A percentile compares a stretch with the other conserved stretches of the same genome.
phyloP scores from a whole-genome alignment of 192 early-diverging fungal genomes.

The Coemansia sp. region DNA sequence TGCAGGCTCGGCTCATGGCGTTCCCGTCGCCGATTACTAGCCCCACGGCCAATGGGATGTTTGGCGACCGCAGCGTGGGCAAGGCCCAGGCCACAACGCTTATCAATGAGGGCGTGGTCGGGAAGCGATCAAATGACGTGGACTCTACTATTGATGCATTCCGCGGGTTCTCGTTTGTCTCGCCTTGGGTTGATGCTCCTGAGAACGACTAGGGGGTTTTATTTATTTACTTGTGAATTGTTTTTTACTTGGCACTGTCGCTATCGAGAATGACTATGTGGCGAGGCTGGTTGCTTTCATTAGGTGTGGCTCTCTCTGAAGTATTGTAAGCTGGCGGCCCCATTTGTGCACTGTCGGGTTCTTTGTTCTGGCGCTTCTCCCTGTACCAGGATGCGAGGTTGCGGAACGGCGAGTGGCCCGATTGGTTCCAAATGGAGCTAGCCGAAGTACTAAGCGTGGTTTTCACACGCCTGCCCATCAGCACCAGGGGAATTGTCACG shows the following conservation, averaged over 20 bases:
- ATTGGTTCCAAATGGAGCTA: slow-evolving; percentile 17
- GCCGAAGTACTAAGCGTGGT: slow-evolving; percentile 29
- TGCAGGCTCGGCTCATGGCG: slow-evolving; percentile 40
- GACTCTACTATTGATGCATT: slow-evolving; percentile 30
- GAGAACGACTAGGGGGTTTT: slow-evolving; percentile 15
- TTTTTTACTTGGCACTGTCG: background rate
- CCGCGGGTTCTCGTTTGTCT: slow-evolving; percentile 54
- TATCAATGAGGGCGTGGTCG: background rate
- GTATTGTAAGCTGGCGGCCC: background rate
- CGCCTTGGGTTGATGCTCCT: slow-evolving; percentile 42
- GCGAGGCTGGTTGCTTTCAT: background rate
- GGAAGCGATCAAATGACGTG: background rate
- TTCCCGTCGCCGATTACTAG: slow-evolving; percentile 41
- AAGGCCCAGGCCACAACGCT: background rate
- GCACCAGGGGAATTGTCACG: slow-evolving; percentile 71
- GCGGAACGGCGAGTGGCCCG: slow-evolving; percentile 2
- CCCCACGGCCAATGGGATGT: background rate
- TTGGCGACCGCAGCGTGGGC: background rate
- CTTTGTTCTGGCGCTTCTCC: background rate
- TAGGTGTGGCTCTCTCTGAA: background rate
- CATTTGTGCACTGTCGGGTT: slow-evolving; percentile 60
- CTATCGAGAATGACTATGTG: background rate
- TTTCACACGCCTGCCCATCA: slow-evolving; percentile 56
- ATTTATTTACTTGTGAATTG: background rate
- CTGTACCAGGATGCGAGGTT: background rate